Evolutionary conservation across 1,139 yeast genomes (phyloP).

Genomic region (Yamadazyma blattariae): DNA sequence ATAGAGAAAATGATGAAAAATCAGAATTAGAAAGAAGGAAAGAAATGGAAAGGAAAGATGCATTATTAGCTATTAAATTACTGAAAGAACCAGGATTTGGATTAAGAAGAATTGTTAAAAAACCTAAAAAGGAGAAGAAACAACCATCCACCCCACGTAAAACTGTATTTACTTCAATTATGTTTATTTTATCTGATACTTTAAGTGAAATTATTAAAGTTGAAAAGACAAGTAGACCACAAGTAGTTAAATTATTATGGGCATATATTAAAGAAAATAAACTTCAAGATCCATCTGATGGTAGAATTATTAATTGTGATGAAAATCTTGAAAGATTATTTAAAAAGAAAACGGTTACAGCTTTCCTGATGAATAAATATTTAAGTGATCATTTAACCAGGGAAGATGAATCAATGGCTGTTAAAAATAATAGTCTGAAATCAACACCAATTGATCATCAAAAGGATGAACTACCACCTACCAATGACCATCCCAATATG

Average conservation of each 20-base stretch:
- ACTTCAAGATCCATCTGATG: conserved; percentile 69
- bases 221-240: conserved; percentile 56
- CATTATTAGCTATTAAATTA: conserved; percentile 44
- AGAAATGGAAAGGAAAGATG: conserved; percentile 40
- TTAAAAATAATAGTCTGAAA: not conserved
- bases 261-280: conserved; percentile 61
- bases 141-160: conserved; percentile 1
- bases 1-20: conserved; percentile 27
- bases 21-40: conserved; percentile 24
- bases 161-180: not conserved
- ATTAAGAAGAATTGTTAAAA: conserved; percentile 6
- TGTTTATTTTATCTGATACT: conserved; percentile 40
- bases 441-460: not conserved
- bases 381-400: conserved; percentile 38
- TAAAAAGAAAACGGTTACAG: conserved; percentile 52
- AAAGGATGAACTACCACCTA: no score
- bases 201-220: conserved; percentile 43
- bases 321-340: conserved; percentile 57
- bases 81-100: conserved; percentile 29
- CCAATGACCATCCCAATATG: no score
- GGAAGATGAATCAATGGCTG: conserved; percentile 5
- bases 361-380: conserved; percentile 68
- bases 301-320: conserved; percentile 68
- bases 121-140: conserved; percentile 4
- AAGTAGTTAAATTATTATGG: conserved; percentile 74